These are phyloP conservation scores for Chaetoscypha palmicola DNA, from an alignment of 2,329 filamentous ascomycete genomes.

Conservation along the genomic window DNA sequence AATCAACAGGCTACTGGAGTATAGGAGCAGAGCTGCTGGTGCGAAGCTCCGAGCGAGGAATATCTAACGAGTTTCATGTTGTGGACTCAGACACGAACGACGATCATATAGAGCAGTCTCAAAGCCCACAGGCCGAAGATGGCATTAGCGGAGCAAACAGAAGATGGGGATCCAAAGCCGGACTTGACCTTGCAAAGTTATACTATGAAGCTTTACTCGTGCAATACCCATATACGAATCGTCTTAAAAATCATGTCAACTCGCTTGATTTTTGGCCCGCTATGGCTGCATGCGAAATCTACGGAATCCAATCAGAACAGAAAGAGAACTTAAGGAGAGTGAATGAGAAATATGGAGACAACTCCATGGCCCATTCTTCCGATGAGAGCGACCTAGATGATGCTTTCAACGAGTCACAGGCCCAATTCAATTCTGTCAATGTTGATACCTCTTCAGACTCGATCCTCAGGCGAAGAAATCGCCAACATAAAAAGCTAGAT, in stretches of 20 bases:
- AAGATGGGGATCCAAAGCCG: slow-evolving; percentile 37
- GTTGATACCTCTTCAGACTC: slow-evolving; percentile 17
- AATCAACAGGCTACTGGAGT: slow-evolving; percentile 67
- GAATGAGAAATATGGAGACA: slow-evolving; percentile 19
- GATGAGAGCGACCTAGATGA: slow-evolving; percentile 27
- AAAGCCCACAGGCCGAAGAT: not conserved
- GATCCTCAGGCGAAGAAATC: slow-evolving; percentile 9
- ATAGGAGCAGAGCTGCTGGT: slow-evolving; percentile 80
- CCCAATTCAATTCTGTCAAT: slow-evolving; percentile 12
- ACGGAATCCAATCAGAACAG: slow-evolving; percentile 59
- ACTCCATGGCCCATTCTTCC: slow-evolving; percentile 3
- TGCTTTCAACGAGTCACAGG: slow-evolving; percentile 17
- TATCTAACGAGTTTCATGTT: slow-evolving; percentile 4
- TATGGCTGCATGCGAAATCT: slow-evolving; percentile 75
- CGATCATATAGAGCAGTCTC: slow-evolving; percentile 3
- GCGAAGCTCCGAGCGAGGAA: slow-evolving; percentile 35
- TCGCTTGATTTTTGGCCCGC: slow-evolving; percentile 75
- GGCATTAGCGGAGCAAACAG: not conserved
- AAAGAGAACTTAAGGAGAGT: slow-evolving; percentile 35
- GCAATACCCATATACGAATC: slow-evolving; percentile 62
- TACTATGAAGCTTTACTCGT: slow-evolving; percentile 77
- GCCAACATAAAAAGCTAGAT: slow-evolving; percentile 12
- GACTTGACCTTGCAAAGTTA: slow-evolving; percentile 50
- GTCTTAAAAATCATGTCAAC: slow-evolving; percentile 52
- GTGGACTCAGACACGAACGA: slow-evolving; percentile 7